These are phyloP conservation scores for Raddia distichophylla DNA, from an alignment of 176 grass and related monocot species.

Conservation along the genomic window DNA sequence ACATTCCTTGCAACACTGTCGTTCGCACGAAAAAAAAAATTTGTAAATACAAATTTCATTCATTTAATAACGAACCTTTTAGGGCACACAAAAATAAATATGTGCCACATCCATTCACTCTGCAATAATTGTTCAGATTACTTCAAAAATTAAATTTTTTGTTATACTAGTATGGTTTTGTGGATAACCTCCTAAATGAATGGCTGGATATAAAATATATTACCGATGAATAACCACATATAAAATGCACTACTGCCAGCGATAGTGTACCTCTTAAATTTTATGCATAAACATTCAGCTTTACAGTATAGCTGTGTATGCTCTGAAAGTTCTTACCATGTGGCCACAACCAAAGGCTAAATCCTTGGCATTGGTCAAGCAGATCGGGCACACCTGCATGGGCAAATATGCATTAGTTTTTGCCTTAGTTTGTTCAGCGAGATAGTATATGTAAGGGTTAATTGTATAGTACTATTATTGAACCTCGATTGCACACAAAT, in stretches of 20 bases:
- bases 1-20: slow-evolving; percentile 89
- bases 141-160: too few relatives aligned
- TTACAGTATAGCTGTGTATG: neutral
- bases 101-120: too few relatives aligned
- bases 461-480: too few relatives aligned
- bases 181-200: too few relatives aligned
- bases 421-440: neutral
- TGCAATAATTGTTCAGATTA: too few relatives aligned
- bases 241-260: too few relatives aligned
- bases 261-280: neutral
- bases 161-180: too few relatives aligned
- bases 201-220: too few relatives aligned
- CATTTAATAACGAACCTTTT: too few relatives aligned
- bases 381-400: slow-evolving; percentile 79
- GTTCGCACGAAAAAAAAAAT: slow-evolving; percentile 1
- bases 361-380: slow-evolving; percentile 81
- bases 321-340: slow-evolving; percentile 54
- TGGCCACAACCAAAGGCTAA: slow-evolving; percentile 90
- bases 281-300: neutral
- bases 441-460: neutral
- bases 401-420: neutral
- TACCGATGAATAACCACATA: too few relatives aligned
- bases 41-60: neutral
- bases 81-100: too few relatives aligned
- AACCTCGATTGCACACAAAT: too few relatives aligned